Evolutionary conservation across 225 moss, liverwort and hornwort genomes (phyloP).

Genomic region (Pseudoscleropodium purum): DNA sequence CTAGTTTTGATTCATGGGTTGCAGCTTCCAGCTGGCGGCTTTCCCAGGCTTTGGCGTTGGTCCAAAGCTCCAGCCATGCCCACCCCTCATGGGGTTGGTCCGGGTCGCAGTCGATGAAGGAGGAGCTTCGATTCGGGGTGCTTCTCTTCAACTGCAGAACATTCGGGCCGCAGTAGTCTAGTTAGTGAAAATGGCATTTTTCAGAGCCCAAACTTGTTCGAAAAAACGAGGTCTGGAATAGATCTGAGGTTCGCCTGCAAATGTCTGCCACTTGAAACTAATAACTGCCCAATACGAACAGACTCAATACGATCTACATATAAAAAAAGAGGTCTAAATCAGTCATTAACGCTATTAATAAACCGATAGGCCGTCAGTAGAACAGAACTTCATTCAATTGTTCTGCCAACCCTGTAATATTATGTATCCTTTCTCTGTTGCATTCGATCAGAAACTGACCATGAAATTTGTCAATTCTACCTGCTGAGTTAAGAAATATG

Average conservation of each 20-base stretch:
- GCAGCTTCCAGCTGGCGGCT: slow-evolving; percentile 16
- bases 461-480: slow-evolving; percentile 1
- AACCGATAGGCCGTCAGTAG: neutral
- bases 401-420: neutral
- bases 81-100: slow-evolving; percentile 77
- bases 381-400: neutral
- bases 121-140: slow-evolving; percentile 44
- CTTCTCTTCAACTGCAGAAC: slow-evolving; percentile 50
- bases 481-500: slow-evolving; percentile 68
- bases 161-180: neutral
- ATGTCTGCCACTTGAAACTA: neutral
- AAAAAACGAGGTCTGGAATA: neutral
- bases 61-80: slow-evolving; percentile 93
- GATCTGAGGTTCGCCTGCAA: neutral
- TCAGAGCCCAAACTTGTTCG: neutral
- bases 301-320: neutral
- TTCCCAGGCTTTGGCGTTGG: slow-evolving; percentile 79
- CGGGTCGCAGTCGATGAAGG: slow-evolving; percentile 64
- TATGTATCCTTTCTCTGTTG: neutral
- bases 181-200: neutral
- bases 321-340: neutral
- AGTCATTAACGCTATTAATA: neutral
- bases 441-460: neutral
- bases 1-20: neutral
- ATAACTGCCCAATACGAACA: neutral